Evolutionary conservation across 768 basidiomycete species (phyloP).

Genomic region (Amanita inopinata): DNA sequence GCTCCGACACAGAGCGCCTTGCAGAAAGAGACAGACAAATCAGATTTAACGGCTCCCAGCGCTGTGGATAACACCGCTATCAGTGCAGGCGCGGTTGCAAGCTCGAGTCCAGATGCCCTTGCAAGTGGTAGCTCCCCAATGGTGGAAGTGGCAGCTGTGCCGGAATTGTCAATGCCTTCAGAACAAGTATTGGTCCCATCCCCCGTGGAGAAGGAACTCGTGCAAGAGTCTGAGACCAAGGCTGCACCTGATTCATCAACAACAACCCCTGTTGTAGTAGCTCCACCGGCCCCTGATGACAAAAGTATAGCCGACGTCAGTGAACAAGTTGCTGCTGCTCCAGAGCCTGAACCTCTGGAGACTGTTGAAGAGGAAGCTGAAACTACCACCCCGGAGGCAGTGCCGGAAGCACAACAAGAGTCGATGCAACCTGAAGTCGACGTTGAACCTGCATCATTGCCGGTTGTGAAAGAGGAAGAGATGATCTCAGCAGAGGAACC

Average conservation of each 20-base stretch:
- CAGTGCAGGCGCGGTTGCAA: neutral
- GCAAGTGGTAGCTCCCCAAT: neutral
- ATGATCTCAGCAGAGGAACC: constrained; percentile 3
- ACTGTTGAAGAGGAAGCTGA: constrained; percentile 7
- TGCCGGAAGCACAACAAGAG: neutral
- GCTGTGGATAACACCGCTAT: neutral
- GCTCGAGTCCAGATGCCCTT: no score
- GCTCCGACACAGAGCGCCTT: neutral
- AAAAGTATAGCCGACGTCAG: no score
- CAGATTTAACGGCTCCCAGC: neutral
- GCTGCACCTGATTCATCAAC: neutral
- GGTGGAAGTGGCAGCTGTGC: neutral
- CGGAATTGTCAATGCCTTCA: neutral
- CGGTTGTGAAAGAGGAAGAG: constrained; percentile 3
- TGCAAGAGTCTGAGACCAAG: neutral
- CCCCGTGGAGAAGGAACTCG: neutral
- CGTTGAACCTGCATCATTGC: constrained; percentile 3
- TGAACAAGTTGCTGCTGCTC: neutral
- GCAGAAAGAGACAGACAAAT: neutral
- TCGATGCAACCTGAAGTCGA: neutral
- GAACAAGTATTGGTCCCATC: neutral
- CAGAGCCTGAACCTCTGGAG: neutral
- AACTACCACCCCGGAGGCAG: neutral
- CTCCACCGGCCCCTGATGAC: neutral
- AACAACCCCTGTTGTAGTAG: neutral